A percentile compares a stretch with the other conserved stretches of the same genome.
These are phyloP conservation scores for Neodidymelliopsis sp. DNA, from an alignment of 2,329 filamentous ascomycete genomes.

Conservation along the genomic window DNA sequence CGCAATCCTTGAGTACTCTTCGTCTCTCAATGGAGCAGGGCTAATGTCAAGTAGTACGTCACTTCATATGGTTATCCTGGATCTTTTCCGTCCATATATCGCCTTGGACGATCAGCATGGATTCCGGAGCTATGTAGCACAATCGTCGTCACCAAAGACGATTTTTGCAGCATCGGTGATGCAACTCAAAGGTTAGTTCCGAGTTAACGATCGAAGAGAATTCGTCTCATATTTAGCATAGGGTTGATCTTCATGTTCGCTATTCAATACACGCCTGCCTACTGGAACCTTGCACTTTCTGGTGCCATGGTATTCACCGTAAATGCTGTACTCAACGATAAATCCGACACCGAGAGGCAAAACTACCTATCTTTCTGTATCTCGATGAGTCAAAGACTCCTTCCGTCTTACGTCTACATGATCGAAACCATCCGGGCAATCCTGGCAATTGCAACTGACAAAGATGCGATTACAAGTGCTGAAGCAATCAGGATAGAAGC, in stretches of 20 bases:
- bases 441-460: conserved; percentile 18
- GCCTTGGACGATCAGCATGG: conserved; percentile 12
- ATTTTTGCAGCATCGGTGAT: conserved; percentile 22
- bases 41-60: conserved; percentile 7
- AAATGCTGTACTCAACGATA: conserved; percentile 19
- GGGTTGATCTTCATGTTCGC: conserved; percentile 16
- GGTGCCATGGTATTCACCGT: conserved; percentile 18
- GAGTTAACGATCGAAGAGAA: no score
- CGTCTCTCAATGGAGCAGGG: neutral
- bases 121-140: conserved; percentile 13
- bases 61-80: conserved; percentile 15
- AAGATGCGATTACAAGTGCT: conserved; percentile 14
- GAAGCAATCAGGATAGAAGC: conserved; percentile 12
- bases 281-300: conserved; percentile 15
- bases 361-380: conserved; percentile 17
- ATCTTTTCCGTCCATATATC: conserved; percentile 22
- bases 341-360: conserved; percentile 7
- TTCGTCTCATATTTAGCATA: neutral
- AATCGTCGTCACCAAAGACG: conserved; percentile 10
- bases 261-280: conserved; percentile 9
- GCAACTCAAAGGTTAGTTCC: conserved; percentile 16
- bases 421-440: conserved; percentile 19
- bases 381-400: conserved; percentile 9
- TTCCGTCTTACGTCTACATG: conserved; percentile 11
- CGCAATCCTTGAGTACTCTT: neutral